Base-by-base conservation (phyloP, 805 yeast species). In the Candida fluviatilis region DNA sequence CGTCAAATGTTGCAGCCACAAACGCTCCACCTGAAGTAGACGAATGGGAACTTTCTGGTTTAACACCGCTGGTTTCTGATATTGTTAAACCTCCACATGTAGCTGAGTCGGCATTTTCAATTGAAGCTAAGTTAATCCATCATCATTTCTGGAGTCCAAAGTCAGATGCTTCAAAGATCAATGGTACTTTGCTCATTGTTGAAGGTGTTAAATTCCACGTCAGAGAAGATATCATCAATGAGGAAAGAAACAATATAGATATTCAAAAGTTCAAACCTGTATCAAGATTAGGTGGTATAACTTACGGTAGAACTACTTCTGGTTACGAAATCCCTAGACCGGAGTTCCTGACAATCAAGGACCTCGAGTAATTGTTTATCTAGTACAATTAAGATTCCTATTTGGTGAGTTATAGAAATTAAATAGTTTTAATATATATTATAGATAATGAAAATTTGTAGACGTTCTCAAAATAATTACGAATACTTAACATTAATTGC, bases 201-300 rank as follows among this genome's bases (percentile, higher is more conserved):
- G 84, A 80, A 55, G 85, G 80, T 16, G 63, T 79, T 23, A 59
- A 71, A 27, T 75, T 77, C 55, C 84, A 78, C 51, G 71, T 64
- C 3, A 62, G 83, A 34, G 79, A 79, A 46, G 84, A 79, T 48
- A 56, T 75, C 3, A 42, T 73, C 26, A 69, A 75, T 48, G 58
- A 62, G 3, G 69, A 66, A 1, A 39, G 48, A 21, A 64, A 61
- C 36, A 31, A 31, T 3, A 38, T 80, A 13, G 82, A 76, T 50
- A 49, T 69, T 7, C 58, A 48, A 3, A 76, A 74, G 50, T 59
- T 75, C 42, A 69, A 64, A 50, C 82, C 85, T 0, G 70, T 80
- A 2, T 57, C 74, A 2, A 67, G 86, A 40, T 58, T 79, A 18
- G 84, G 69, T 11, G 66, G 65, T 6, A 65, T 65, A 23, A 54